Evolutionary conservation across 2,329 filamentous ascomycete genomes (phyloP), one percentile per base, ranked within the genome.

Genomic region (Chrysosphaeria jannelii): DNA sequence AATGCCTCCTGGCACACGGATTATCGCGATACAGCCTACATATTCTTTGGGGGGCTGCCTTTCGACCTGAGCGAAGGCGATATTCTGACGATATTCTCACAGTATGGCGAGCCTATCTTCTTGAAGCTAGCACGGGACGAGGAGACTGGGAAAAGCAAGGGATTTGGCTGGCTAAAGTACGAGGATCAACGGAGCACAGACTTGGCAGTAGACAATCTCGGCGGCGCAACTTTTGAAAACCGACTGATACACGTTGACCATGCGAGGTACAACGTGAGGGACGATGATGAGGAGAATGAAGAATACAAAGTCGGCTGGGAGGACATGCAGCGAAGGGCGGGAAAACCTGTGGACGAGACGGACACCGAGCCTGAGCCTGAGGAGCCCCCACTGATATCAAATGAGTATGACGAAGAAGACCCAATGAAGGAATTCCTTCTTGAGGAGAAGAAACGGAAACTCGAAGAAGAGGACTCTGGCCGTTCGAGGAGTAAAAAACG

Each of bases 181-280:
- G 85, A 97, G 42, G 81, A 97, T 44, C 85, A 97, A 49, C 59
- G 81, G 34, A 91, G 79, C 46, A 88, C 75, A 30, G 81, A 93
- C 44, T 50, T 97, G 20, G 85, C 88, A 0, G 88, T 97, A 7
- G 85, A 97, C 46, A 97, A 97, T 41, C 49, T 97, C 5, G 72
- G 78, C 19, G 85, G 85, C 15, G 69, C 79, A 6, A 70, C 65
- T 14, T 65, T 97, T 10, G 53, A 74, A 39, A 79, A 78, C 3
- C 57, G 79, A 20, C 45, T 81, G 27, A 45, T 97, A 20, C 62
- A 71, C 28, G 85, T 97, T 8, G 85, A 97, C 40, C 85, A 97
- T 44, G 74, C 78, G 13, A 53, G 79, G 25, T 97, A 97, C 45
- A 88, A 90, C 50, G 53, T 62, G 21, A 68, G 68, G 33, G 81